Percentiles rank a stretch among this genome's conserved stretches.
Evolutionary conservation across 306 rosid genomes (phyloP).

Genomic region (Coriaria nepalensis): DNA sequence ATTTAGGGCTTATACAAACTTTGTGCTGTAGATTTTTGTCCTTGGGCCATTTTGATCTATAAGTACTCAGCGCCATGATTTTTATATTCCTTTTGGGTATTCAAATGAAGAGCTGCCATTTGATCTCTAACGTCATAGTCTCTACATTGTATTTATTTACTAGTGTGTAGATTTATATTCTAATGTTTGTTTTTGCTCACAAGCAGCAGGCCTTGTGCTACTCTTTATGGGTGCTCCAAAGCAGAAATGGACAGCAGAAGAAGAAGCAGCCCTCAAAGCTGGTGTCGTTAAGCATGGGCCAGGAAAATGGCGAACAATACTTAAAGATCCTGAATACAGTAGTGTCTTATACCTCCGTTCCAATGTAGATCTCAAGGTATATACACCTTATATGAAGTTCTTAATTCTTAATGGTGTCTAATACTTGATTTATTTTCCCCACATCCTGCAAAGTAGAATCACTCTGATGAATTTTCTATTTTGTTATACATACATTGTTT

Average conservation of each 20-base stretch:
- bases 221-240: slow-evolving; percentile 89
- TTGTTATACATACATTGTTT: background rate
- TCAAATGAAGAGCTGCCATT: no score
- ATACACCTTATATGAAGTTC: no score
- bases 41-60: no score
- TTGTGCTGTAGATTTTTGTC: no score
- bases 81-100: no score
- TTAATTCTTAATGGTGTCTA: background rate
- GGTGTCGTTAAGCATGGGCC: slow-evolving; percentile 96
- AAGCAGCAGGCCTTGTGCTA: slow-evolving; percentile 18
- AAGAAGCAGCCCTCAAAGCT: slow-evolving; percentile 90
- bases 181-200: no score
- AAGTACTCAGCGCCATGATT: no score
- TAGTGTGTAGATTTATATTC: no score
- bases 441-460: background rate
- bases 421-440: background rate
- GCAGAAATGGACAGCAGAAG: slow-evolving; percentile 90
- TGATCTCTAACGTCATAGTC: no score
- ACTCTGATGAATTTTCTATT: background rate
- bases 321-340: slow-evolving; percentile 83
- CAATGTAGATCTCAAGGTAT: slow-evolving; percentile 94
- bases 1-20: no score
- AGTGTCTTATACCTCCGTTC: slow-evolving; percentile 68
- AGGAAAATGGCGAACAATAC: slow-evolving; percentile 96
- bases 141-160: no score